phyloP scores from a whole-genome alignment of 2,329 filamentous ascomycete genomes.

The Fusarium incarnatum region DNA sequence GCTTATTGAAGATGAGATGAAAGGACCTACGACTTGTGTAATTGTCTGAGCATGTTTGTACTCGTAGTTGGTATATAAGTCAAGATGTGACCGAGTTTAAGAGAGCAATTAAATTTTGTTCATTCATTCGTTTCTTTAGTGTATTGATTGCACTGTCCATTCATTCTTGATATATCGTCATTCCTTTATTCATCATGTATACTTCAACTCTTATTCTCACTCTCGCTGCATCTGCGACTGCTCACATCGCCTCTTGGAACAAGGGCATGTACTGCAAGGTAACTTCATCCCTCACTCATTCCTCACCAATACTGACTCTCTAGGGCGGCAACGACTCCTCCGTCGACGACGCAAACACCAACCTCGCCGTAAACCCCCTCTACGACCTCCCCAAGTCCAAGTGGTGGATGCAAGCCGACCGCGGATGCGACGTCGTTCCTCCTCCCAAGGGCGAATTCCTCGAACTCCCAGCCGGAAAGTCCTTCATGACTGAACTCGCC shows the following conservation, averaged over 20 bases:
- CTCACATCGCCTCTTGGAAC: conserved; percentile 47
- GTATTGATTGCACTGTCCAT: conserved; percentile 41
- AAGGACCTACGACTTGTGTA: conserved; percentile 19
- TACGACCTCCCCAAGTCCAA: conserved; percentile 57
- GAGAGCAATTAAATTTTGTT: not conserved
- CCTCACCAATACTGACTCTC: not conserved
- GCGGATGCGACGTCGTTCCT: conserved; percentile 58
- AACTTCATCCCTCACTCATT: not conserved
- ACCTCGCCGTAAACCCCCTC: conserved; percentile 59
- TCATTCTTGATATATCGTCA: conserved; percentile 11
- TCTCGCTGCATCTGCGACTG: conserved; percentile 38
- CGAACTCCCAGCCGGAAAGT: conserved; percentile 60
- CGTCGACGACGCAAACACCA: conserved; percentile 56
- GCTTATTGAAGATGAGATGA: conserved; percentile 42
- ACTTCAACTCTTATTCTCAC: conserved; percentile 37
- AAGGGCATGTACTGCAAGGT: conserved; percentile 48
- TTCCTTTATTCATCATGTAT: conserved; percentile 29
- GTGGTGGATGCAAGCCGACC: conserved; percentile 65
- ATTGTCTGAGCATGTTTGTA: not conserved
- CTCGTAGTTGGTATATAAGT: conserved; percentile 9
- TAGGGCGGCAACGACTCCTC: conserved; percentile 49
- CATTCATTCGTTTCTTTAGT: conserved; percentile 33
- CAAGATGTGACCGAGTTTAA: not conserved
- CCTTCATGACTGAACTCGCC: conserved; percentile 62
- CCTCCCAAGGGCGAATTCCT: conserved; percentile 51